These are phyloP conservation scores for Penicillium aurantiogriseum DNA, from an alignment of 2,329 filamentous ascomycete genomes.

Conservation along the genomic window DNA sequence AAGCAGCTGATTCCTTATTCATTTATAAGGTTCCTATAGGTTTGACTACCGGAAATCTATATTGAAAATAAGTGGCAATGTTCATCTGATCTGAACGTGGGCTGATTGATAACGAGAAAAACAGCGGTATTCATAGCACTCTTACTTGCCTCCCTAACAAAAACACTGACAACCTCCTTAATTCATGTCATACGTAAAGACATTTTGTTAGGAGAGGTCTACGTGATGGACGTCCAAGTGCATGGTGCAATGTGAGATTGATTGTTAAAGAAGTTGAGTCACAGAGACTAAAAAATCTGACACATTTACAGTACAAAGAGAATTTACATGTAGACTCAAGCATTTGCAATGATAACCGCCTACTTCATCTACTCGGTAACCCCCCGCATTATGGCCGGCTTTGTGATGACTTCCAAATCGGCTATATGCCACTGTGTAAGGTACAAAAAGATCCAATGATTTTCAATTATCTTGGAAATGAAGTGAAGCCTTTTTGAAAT, in stretches of 20 bases:
- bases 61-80: background rate
- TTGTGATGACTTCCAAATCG: background rate
- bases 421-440: constrained; percentile 2
- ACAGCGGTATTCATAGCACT: background rate
- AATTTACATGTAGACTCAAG: background rate
- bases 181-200: background rate
- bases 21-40: background rate
- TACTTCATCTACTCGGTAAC: background rate
- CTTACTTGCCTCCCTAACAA: background rate
- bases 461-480: background rate
- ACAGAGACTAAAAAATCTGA: too few relatives aligned
- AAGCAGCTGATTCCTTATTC: background rate
- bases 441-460: background rate
- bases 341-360: background rate
- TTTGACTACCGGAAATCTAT: background rate
- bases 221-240: too few relatives aligned
- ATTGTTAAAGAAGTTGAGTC: too few relatives aligned
- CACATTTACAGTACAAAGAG: background rate
- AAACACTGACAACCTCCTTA: background rate
- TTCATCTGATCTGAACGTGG: background rate
- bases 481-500: background rate
- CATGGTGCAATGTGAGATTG: too few relatives aligned
- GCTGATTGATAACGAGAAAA: background rate
- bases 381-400: background rate
- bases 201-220: too few relatives aligned